phyloP scores from a whole-genome alignment of 73 alveolate genomes.

The Paramecium pentaurelia region DNA sequence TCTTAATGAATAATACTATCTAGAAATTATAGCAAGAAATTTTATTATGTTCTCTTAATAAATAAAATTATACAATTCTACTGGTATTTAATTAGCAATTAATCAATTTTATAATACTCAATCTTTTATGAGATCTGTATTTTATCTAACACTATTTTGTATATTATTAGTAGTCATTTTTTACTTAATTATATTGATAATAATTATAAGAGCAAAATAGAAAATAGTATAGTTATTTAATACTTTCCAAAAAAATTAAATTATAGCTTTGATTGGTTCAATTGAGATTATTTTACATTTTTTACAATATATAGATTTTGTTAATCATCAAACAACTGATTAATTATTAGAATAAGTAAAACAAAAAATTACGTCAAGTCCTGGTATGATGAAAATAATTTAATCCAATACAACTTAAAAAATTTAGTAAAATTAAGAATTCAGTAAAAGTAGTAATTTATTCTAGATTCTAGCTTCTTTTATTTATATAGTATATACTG shows the following conservation, averaged over 20 bases:
- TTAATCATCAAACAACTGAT: neutral
- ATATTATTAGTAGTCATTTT: neutral
- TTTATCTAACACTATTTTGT: neutral
- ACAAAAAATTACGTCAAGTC: neutral
- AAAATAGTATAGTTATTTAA: neutral
- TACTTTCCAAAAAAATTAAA: neutral
- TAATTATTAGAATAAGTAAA: neutral
- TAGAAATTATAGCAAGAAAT: neutral
- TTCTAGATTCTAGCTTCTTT: neutral
- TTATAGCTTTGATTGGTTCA: neutral
- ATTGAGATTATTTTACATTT: neutral
- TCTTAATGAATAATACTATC: neutral
- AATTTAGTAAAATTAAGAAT: neutral
- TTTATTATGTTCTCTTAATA: neutral
- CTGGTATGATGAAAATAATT: neutral
- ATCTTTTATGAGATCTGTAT: neutral
- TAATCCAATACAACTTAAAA: neutral
- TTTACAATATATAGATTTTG: neutral
- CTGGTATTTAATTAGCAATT: neutral
- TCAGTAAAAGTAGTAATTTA: neutral
- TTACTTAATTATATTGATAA: neutral
- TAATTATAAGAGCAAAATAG: neutral
- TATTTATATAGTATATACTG: neutral
- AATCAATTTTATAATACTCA: neutral
- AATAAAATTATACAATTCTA: neutral